These are phyloP conservation scores for Entoloma clypeatum DNA, from an alignment of 1,284 basidiomycete species.

Conservation along the genomic window DNA sequence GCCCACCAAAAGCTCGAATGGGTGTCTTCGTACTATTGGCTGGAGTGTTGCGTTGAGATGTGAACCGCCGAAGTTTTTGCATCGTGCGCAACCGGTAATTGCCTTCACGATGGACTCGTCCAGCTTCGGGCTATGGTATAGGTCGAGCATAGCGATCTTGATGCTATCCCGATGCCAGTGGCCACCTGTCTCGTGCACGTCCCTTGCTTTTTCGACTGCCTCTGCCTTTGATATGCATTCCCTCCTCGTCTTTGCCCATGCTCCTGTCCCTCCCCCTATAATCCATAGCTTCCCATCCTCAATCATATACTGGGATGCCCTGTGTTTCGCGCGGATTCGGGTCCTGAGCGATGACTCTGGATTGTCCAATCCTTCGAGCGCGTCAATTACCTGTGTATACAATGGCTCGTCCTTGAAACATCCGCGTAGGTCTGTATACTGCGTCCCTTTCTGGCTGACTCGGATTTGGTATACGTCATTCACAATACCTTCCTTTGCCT, in stretches of 20 bases:
- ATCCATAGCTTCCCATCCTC: too few relatives aligned
- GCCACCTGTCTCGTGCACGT: slow-evolving; percentile 22
- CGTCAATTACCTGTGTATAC: slow-evolving; percentile 26
- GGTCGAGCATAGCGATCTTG: slow-evolving; percentile 26
- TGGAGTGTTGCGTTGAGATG: slow-evolving; percentile 30
- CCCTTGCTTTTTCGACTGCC: too few relatives aligned
- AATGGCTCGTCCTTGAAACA: slow-evolving; percentile 25
- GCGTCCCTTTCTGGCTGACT: not conserved
- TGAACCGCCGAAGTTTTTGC: slow-evolving; percentile 14
- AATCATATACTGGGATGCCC: slow-evolving; percentile 3
- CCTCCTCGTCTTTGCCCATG: too few relatives aligned
- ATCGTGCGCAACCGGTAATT: slow-evolving; percentile 26
- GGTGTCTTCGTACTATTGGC: slow-evolving; percentile 24
- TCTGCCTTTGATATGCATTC: too few relatives aligned
- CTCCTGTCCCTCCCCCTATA: slow-evolving; percentile 13
- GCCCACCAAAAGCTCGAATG: too few relatives aligned
- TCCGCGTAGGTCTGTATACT: slow-evolving; percentile 12
- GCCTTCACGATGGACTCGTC: slow-evolving; percentile 27
- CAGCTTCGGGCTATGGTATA: slow-evolving; percentile 26
- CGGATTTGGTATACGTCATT: slow-evolving; percentile 30
- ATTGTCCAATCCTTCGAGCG: slow-evolving; percentile 20
- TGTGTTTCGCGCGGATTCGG: not conserved
- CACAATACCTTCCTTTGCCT: slow-evolving; percentile 23
- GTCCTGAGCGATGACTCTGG: not conserved
- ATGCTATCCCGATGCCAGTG: slow-evolving; percentile 30